These are phyloP conservation scores for Phaseolus coccineus DNA, from an alignment of 331 rosid species.

Conservation along the genomic window DNA sequence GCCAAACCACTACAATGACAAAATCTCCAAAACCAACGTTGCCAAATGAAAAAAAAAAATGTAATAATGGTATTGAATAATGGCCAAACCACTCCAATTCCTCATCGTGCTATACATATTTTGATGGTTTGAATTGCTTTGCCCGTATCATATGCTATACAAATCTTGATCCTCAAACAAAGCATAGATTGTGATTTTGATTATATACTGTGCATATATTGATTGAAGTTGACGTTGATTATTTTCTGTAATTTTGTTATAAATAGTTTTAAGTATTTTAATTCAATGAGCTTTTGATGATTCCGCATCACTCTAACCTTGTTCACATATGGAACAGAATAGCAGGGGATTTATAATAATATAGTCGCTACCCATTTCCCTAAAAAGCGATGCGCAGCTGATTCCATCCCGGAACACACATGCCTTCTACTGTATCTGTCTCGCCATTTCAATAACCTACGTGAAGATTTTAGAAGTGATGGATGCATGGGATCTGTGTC, in stretches of 20 bases:
- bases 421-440: conserved; percentile 49
- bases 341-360: conserved; percentile 32
- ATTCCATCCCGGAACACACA: conserved; percentile 58
- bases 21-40: too few relatives aligned
- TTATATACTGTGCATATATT: background rate
- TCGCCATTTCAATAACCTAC: conserved; percentile 52
- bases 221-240: background rate
- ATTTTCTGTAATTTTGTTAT: background rate
- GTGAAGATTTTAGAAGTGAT: conserved; percentile 48
- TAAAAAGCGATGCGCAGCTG: conserved; percentile 44
- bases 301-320: background rate
- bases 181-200: background rate
- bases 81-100: background rate
- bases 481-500: conserved; percentile 55
- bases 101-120: background rate
- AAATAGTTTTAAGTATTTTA: background rate
- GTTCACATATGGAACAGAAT: conserved; percentile 26
- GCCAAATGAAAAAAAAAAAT: too few relatives aligned
- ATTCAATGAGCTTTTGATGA: conserved; percentile 21
- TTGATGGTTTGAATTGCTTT: conserved; percentile 11
- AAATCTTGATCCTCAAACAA: background rate
- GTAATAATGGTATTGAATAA: too few relatives aligned
- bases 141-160: background rate
- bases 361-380: conserved; percentile 52
- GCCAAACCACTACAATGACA: background rate